Evolutionary conservation across 1,284 basidiomycete genomes (phyloP).

Genomic region (Naganishia sp.): DNA sequence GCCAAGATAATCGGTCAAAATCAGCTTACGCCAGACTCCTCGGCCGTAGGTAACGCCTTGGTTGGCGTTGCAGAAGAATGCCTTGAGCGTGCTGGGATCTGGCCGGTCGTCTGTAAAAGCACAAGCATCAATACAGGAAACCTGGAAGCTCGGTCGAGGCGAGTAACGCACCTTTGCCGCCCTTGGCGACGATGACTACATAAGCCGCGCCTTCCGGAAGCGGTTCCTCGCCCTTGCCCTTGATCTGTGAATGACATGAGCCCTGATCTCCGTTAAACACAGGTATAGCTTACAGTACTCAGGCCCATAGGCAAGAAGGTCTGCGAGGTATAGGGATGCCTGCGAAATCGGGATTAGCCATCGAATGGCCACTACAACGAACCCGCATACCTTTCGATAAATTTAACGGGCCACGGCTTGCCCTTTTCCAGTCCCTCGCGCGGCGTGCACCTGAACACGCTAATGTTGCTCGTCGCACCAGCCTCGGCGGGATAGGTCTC

Average conservation of each 20-base stretch:
- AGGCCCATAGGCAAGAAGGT: slow-evolving; percentile 85
- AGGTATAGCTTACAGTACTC: slow-evolving; percentile 47
- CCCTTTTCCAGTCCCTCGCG: slow-evolving; percentile 55
- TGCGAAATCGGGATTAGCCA: neutral
- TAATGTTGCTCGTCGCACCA: slow-evolving; percentile 61
- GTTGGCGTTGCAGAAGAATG: slow-evolving; percentile 51
- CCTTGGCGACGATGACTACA: slow-evolving; percentile 76
- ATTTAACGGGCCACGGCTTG: slow-evolving; percentile 57
- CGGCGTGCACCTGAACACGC: slow-evolving; percentile 71
- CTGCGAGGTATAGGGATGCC: slow-evolving; percentile 62
- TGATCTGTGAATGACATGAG: slow-evolving; percentile 36
- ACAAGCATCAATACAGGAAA: neutral
- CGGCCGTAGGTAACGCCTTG: slow-evolving; percentile 81
- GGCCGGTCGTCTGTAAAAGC: slow-evolving; percentile 65
- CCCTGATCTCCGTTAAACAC: neutral
- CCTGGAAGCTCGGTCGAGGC: neutral
- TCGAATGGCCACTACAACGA: neutral
- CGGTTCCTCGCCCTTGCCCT: slow-evolving; percentile 46
- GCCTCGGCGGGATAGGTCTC: slow-evolving; percentile 65
- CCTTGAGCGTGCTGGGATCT: slow-evolving; percentile 63
- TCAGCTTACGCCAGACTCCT: slow-evolving; percentile 78
- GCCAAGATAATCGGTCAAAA: neutral
- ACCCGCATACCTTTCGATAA: slow-evolving; percentile 47
- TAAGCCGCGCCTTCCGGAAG: slow-evolving; percentile 45
- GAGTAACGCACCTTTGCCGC: slow-evolving; percentile 57